phyloP scores from a whole-genome alignment of 352 stramenopile species.

The Phytophthora kernoviae region DNA sequence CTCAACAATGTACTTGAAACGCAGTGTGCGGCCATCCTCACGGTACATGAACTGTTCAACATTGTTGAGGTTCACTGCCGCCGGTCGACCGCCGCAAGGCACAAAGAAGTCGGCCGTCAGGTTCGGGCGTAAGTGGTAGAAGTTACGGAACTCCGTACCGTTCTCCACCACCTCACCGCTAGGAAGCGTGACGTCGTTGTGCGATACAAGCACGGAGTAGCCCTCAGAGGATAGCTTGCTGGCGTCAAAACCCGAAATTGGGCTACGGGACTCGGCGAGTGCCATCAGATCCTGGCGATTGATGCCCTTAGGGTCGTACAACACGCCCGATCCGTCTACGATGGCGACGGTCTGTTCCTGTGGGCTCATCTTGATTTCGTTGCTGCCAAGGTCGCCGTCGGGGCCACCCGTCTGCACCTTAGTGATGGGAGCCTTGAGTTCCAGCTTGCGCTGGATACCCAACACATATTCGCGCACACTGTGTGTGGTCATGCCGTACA shows the following conservation, averaged over 20 bases:
- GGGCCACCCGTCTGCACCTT: slow-evolving; percentile 97
- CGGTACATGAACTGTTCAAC: slow-evolving; percentile 91
- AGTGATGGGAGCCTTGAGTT: slow-evolving; percentile 93
- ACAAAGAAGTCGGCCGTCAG: slow-evolving; percentile 97
- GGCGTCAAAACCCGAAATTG: slow-evolving; percentile 92
- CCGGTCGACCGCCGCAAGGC: slow-evolving; percentile 94
- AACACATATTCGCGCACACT: slow-evolving; percentile 97
- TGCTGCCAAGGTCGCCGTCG: slow-evolving; percentile 97
- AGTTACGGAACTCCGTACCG: slow-evolving; percentile 95
- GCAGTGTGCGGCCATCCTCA: slow-evolving; percentile 77
- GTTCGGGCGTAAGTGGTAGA: slow-evolving; percentile 94
- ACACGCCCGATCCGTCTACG: slow-evolving; percentile 93
- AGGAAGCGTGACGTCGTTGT: slow-evolving; percentile 77
- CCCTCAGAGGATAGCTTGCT: slow-evolving; percentile 68
- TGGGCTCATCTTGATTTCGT: slow-evolving; percentile 97
- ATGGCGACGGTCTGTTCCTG: slow-evolving; percentile 96
- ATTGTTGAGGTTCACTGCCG: slow-evolving; percentile 96
- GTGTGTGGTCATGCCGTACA: slow-evolving; percentile 97
- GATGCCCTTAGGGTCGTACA: slow-evolving; percentile 95
- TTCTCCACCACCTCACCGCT: slow-evolving; percentile 88
- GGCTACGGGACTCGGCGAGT: slow-evolving; percentile 87
- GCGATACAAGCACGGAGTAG: slow-evolving; percentile 68
- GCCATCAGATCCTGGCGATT: slow-evolving; percentile 91
- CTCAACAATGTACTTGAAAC: slow-evolving; percentile 96
- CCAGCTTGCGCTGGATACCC: slow-evolving; percentile 91